Conservation (phyloP, 2,329 filamentous ascomycete species). For the Fusarium torulosum region DNA sequence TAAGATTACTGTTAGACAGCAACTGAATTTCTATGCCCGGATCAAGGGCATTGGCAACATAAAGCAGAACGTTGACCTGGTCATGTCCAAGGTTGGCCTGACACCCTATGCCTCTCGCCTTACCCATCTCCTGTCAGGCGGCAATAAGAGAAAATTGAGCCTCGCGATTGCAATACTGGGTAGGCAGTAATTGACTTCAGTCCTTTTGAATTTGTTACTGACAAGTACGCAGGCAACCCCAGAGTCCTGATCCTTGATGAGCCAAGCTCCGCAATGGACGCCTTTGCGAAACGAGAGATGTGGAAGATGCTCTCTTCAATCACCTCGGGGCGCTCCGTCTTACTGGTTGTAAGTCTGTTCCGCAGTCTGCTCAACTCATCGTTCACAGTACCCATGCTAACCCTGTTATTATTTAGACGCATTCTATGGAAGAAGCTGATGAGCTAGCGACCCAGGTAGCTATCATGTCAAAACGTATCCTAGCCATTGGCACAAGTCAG, state of each 20-base stretch:
- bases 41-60: conserved; percentile 80
- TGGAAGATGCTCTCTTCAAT: conserved; percentile 83
- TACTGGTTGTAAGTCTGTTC: conserved; percentile 58
- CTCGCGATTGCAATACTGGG: conserved; percentile 89
- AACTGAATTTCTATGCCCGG: conserved; percentile 84
- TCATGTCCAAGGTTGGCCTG: conserved; percentile 80
- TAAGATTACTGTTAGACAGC: conserved; percentile 84
- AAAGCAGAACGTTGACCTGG: conserved; percentile 76
- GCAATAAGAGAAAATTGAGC: conserved; percentile 87
- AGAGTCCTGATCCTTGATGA: conserved; percentile 86
- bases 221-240: conserved; percentile 55
- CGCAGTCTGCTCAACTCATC: background rate
- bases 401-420: conserved; percentile 62
- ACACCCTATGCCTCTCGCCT: conserved; percentile 75
- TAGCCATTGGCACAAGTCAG: conserved; percentile 72
- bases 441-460: conserved; percentile 78
- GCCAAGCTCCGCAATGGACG: conserved; percentile 85
- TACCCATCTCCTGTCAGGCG: conserved; percentile 81
- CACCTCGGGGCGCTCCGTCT: conserved; percentile 80
- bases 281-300: conserved; percentile 86
- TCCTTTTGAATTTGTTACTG: background rate
- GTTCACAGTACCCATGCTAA: background rate
- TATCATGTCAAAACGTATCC: conserved; percentile 55
- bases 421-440: conserved; percentile 92
- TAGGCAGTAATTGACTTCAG: conserved; percentile 57